Percentiles rank a stretch among this genome's conserved stretches.
Evolutionary conservation across 2,329 filamentous ascomycete species (phyloP).

Genomic region (Cytospora leucostoma): DNA sequence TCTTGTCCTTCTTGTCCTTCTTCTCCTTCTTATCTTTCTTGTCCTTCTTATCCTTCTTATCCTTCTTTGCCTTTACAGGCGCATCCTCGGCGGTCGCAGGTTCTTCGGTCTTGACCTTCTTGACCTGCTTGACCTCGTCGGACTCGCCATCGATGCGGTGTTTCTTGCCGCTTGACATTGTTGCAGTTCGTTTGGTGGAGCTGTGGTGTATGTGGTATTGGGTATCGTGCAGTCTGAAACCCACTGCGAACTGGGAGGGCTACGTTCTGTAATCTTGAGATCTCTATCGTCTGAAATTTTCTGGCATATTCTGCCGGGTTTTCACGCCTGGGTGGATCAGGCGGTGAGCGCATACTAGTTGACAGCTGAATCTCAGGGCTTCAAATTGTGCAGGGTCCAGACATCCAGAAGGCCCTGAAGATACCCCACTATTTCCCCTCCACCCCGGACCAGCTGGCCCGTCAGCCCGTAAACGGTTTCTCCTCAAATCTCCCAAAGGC

Average conservation of each 20-base stretch:
- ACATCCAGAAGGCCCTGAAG: no score
- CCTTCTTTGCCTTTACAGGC: constrained; percentile 25
- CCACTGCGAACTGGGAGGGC: neutral
- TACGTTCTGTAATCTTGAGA: neutral
- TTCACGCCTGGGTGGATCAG: neutral
- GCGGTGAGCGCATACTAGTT: neutral
- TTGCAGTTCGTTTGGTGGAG: neutral
- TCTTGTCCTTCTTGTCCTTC: constrained; percentile 19
- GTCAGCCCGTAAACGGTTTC: no score
- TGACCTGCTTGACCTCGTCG: constrained; percentile 25
- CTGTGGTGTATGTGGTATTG: neutral
- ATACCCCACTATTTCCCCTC: no score
- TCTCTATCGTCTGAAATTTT: neutral
- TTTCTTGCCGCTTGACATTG: constrained; percentile 28
- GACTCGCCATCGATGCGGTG: constrained; percentile 26
- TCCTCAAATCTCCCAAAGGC: no score
- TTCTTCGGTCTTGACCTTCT: constrained; percentile 25
- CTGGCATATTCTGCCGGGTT: neutral
- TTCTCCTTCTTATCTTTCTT: constrained; percentile 19
- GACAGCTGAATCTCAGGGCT: no score
- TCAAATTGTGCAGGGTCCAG: no score
- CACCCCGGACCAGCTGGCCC: no score
- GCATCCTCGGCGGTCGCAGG: constrained; percentile 7
- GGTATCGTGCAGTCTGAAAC: neutral
- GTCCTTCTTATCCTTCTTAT: constrained; percentile 23